These are phyloP conservation scores for Aegilops umbellulata DNA, from an alignment of 176 grass and related monocot genomes.

Conservation along the genomic window DNA sequence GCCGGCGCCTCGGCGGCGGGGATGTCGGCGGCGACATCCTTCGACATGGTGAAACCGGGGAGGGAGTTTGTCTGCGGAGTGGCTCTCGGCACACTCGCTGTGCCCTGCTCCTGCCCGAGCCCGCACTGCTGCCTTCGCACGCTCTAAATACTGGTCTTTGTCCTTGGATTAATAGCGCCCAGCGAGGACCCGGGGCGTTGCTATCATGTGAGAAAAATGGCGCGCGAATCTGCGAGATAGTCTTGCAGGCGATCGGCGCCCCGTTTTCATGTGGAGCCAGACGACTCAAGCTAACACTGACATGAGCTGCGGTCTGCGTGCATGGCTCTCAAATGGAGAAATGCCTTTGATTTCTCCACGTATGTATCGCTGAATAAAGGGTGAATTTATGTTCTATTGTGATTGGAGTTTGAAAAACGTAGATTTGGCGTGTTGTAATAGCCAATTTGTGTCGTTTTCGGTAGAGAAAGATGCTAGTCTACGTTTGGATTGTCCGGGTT, in stretches of 20 bases:
- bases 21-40: slow-evolving; percentile 15
- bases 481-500: neutral
- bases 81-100: neutral
- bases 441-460: no score
- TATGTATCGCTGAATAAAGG: neutral
- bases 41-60: slow-evolving; percentile 27
- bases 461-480: neutral
- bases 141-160: slow-evolving; percentile 3
- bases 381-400: neutral
- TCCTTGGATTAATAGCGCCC: neutral
- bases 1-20: slow-evolving; percentile 37
- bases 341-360: neutral
- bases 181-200: neutral
- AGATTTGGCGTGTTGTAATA: neutral
- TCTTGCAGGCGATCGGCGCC: neutral
- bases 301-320: neutral
- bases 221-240: neutral
- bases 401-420: neutral
- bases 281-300: neutral
- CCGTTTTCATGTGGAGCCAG: neutral
- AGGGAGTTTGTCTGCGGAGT: neutral
- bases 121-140: neutral
- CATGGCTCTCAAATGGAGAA: neutral
- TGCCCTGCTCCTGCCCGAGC: neutral
- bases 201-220: slow-evolving; percentile 7